A percentile compares a stretch with the other conserved stretches of the same genome.
Conservation (phyloP, 2,329 filamentous ascomycete species). For the Beauveria rudraprayagi region DNA sequence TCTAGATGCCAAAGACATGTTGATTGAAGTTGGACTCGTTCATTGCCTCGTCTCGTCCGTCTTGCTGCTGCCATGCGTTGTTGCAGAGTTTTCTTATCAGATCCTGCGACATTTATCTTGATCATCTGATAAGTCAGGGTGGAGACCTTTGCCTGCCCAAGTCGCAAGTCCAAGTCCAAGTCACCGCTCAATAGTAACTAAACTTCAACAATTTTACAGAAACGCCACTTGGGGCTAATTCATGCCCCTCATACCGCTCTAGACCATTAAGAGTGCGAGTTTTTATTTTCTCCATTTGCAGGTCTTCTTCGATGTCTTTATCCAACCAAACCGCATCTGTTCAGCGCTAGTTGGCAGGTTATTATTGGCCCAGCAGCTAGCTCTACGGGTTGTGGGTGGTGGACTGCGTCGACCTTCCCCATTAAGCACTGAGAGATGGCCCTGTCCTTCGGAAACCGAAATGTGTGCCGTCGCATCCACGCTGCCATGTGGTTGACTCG, state of each 20-base stretch:
- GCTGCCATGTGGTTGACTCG: neutral
- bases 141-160: neutral
- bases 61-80: neutral
- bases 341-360: too few species aligned
- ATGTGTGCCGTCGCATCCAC: constrained; percentile 1
- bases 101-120: constrained; percentile 13
- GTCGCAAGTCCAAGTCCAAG: neutral
- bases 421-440: neutral
- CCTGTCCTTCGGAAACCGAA: constrained; percentile 1
- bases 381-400: neutral
- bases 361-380: too few species aligned
- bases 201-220: neutral
- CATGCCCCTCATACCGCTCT: neutral
- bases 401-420: neutral
- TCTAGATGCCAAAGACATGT: neutral
- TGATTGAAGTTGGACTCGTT: neutral
- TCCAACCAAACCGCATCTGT: too few species aligned
- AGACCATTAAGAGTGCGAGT: neutral
- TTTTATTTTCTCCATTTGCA: neutral
- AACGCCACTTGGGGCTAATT: too few species aligned
- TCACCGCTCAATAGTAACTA: neutral
- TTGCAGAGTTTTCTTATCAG: constrained; percentile 10
- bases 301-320: too few species aligned
- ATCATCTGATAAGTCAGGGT: constrained; percentile 13
- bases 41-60: neutral